Percentiles rank a stretch among this genome's conserved stretches.
These are phyloP conservation scores for Daedalea quercina DNA, from an alignment of 768 basidiomycete genomes.

Conservation along the genomic window DNA sequence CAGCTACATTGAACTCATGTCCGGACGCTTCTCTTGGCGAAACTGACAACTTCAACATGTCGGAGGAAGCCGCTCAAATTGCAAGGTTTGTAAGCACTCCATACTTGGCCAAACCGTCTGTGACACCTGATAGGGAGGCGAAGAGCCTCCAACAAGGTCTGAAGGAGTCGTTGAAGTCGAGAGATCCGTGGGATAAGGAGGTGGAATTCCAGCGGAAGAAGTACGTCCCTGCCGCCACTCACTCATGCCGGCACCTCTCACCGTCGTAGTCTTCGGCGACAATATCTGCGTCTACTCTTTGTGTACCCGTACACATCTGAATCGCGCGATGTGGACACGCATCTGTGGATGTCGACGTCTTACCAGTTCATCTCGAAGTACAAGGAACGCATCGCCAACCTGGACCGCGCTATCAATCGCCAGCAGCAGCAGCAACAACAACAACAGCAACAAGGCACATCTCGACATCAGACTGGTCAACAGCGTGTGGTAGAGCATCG, in stretches of 20 bases:
- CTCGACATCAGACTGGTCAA: slow-evolving; percentile 28
- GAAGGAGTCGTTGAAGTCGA: slow-evolving; percentile 67
- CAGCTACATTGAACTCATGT: too few relatives aligned
- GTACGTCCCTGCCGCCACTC: slow-evolving; percentile 38
- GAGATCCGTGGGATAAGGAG: slow-evolving; percentile 78
- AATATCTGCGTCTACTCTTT: slow-evolving; percentile 64
- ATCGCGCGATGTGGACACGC: slow-evolving; percentile 73
- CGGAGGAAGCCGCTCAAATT: slow-evolving; percentile 33
- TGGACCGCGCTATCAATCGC: slow-evolving; percentile 50
- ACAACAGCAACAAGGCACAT: slow-evolving; percentile 22
- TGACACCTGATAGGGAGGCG: slow-evolving; percentile 54
- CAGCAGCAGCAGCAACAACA: slow-evolving; percentile 29
- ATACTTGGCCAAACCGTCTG: slow-evolving; percentile 4
- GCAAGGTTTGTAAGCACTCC: slow-evolving; percentile 28
- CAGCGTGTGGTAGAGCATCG: slow-evolving; percentile 75
- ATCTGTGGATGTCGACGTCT: slow-evolving; percentile 91
- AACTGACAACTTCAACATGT: slow-evolving; percentile 21
- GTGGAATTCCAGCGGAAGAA: slow-evolving; percentile 83
- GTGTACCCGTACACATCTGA: slow-evolving; percentile 63
- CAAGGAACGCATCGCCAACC: slow-evolving; percentile 63
- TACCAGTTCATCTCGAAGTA: slow-evolving; percentile 80
- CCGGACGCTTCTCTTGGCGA: too few relatives aligned
- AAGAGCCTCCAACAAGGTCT: slow-evolving; percentile 67
- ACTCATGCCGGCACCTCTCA: neutral
- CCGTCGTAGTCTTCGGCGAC: slow-evolving; percentile 55